These are phyloP conservation scores for Boletellus sp. DNA, from an alignment of 768 basidiomycete species.

Conservation along the genomic window DNA sequence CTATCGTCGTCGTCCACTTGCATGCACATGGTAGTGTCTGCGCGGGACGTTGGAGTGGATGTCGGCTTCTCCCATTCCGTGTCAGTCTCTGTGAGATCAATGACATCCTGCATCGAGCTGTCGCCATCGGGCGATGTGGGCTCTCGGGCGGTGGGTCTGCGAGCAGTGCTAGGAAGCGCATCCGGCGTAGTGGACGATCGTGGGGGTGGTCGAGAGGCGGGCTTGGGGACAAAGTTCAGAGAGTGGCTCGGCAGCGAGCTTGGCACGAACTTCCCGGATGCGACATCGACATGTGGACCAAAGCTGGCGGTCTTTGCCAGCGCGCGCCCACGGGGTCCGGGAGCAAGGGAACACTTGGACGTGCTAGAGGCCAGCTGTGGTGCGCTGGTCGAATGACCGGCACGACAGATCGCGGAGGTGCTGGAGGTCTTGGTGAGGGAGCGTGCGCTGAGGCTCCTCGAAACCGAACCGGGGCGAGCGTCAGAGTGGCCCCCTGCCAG, in stretches of 20 bases:
- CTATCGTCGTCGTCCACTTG: conserved; percentile 15
- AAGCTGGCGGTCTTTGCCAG: conserved; percentile 8
- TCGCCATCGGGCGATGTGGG: conserved; percentile 4
- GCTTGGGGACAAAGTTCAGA: conserved; percentile 11
- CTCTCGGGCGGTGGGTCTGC: background rate
- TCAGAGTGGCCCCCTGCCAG: background rate
- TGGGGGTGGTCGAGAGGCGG: background rate
- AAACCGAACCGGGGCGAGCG: too few species aligned
- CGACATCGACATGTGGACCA: background rate
- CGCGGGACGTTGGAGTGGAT: background rate
- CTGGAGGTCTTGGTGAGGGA: conserved; percentile 17
- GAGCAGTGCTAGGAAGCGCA: background rate
- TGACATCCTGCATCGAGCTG: conserved; percentile 12
- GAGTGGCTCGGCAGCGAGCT: conserved; percentile 7
- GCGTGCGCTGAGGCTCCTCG: background rate
- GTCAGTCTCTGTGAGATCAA: conserved; percentile 23
- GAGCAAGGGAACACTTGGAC: background rate
- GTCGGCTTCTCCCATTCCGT: conserved; percentile 10
- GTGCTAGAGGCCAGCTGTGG: background rate
- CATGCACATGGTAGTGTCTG: conserved; percentile 11
- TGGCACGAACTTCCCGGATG: conserved; percentile 14
- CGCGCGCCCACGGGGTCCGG: background rate
- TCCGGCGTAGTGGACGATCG: background rate
- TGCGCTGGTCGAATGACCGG: background rate
- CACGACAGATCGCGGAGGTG: conserved; percentile 8